Base-by-base conservation (phyloP, 805 yeast species). In the Jamesozyma lodderae region DNA sequence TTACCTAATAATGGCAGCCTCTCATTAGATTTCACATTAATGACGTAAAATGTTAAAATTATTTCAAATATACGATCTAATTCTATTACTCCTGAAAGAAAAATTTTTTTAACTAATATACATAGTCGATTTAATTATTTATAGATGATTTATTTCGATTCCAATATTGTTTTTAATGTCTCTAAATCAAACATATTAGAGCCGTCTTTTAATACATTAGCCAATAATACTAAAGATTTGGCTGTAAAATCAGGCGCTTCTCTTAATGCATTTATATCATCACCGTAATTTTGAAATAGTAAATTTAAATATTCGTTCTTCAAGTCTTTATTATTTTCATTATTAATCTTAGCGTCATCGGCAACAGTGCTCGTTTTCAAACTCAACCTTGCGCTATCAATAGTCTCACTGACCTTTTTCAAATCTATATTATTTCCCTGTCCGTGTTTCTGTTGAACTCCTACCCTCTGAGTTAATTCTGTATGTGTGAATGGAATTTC, bases 191-290 rank as follows among this genome's bases (percentile, higher is more conserved):
- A 77, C 62, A 77, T 66, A 45, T 74, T 71, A 13, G 72, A 66
- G 11, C 80, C 78, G 28, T 73, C 71, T 51, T 76, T 79, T 37
- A 77, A 63, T 6, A 75, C 64, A 46, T 72, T 72, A 3, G 81
- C 82, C 47, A 77, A 57, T 36, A 73, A 48, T 10, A 70, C 70
- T 40, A 80, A 63, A 20, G 83, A 77, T 47, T 70, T 72, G 22
- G 66, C 69, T 9, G 68, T 69, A 49, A 81, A 81, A 53, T 80
- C 86, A 8, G 78, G 79, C 25, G 77, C 75, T 38, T 67, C 66
- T 53, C 87, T 72, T 43, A 79, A 60, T 38, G 65, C 64, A 48
- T 75, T 78, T 27, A 79, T 63, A 43, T 79, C 84, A 40, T 75
- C 76, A 33, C 78, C 75, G 48, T 77, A 81, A 27, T 66, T 69